These are phyloP conservation scores for Tricharina praecox DNA, from an alignment of 495 filamentous ascomycete genomes.

Conservation along the genomic window DNA sequence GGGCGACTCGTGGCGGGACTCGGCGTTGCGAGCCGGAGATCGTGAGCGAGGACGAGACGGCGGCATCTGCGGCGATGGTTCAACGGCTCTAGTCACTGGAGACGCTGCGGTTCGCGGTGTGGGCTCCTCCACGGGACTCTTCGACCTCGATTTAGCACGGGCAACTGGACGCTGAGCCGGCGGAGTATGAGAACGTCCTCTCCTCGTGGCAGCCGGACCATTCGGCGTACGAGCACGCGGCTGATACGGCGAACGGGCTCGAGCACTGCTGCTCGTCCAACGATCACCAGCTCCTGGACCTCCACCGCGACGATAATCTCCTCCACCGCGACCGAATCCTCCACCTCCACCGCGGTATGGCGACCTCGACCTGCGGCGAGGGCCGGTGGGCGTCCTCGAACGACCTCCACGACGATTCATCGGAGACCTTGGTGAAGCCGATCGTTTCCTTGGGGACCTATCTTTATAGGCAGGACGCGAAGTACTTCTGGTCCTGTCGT, in stretches of 20 bases:
- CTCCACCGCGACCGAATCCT: conserved; percentile 15
- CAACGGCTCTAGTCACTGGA: conserved; percentile 17
- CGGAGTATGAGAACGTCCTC: conserved; percentile 19
- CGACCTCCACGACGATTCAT: conserved; percentile 12
- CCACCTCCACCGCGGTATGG: conserved; percentile 15
- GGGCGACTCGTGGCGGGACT: conserved; percentile 17
- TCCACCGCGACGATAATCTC: conserved; percentile 11
- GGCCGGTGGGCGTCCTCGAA: conserved; percentile 16
- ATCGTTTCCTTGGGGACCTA: conserved; percentile 22
- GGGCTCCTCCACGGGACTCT: background rate
- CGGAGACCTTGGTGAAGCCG: conserved; percentile 18
- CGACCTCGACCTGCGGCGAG: conserved; percentile 16
- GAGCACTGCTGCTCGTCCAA: conserved; percentile 14
- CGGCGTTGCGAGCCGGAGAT: conserved; percentile 12
- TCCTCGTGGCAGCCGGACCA: conserved; percentile 12
- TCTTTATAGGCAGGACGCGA: conserved; percentile 9
- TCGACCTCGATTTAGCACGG: conserved; percentile 17
- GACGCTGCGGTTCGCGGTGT: conserved; percentile 11
- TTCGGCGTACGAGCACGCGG: background rate
- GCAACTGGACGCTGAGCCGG: conserved; percentile 12
- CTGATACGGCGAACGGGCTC: conserved; percentile 16
- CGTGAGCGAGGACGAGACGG: conserved; percentile 19
- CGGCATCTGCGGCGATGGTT: conserved; percentile 11
- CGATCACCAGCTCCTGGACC: conserved; percentile 1
- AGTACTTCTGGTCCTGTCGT: conserved; percentile 11